Evolutionary conservation across 2,329 filamentous ascomycete species (phyloP), one percentile per base, ranked within the genome.

Genomic region (Ascochyta koolunga): DNA sequence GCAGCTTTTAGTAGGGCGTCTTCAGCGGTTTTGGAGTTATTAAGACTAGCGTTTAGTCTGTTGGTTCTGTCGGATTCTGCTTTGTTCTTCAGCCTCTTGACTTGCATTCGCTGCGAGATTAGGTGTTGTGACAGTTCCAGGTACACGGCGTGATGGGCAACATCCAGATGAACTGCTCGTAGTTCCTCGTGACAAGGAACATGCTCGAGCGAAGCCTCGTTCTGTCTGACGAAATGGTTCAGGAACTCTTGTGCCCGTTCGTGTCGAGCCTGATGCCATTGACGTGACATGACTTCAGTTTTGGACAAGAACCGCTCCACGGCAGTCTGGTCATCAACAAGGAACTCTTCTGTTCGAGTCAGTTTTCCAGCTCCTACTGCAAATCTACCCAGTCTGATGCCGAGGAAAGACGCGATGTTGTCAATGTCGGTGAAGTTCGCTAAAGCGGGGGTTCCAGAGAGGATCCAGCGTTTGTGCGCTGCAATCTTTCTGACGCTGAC

Each of bases 401-500:
- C 79, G 2, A 89, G 66, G 15, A 87, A 79, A 1, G 73, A 74
- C 0, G 84, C 84, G 52, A 88, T 84, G 15, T 78, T 78, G 45
- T 86, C 83, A 8, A 89, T 76, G 57, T 87, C 83, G 1, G 80
- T 78, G 61, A 86, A 86, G 48, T 83, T 80, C 5, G 78, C 77
- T 2, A 88, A 64, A 0, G 79, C 77, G 1, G 86, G 86, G 1
- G 86, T 89, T 3, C 83, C 86, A 0, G 86, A 89, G 2, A 89
- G 72, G 6, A 86, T 76, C 86, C 86, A 89, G 48, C 79, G 80
- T 35, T 81, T 83, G 36, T 78, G 74, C 10, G 82, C 79, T 22
- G 77, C 65, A 1, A 87, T 62, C 0, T 72, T 73, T 6, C 78
- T 72, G 5, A 85, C 70, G 0, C 77, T 73, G 0, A 76, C 67